Conservation (phyloP, 345 rosid species). For the Eucalyptus pauciflora region DNA sequence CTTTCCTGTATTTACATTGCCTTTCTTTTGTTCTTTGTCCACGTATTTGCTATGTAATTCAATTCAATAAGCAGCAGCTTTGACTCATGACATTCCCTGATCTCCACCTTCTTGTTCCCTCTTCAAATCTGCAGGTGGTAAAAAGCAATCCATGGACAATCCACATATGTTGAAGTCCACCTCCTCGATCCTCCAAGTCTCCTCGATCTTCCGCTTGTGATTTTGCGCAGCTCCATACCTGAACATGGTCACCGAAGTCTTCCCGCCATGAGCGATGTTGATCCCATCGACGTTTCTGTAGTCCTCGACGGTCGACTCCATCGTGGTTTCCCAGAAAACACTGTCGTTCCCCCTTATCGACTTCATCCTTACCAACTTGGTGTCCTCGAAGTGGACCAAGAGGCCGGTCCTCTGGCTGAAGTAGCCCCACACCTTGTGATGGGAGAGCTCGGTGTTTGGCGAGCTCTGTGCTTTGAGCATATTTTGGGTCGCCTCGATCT, state of each 20-base stretch:
- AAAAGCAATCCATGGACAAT: slow-evolving; percentile 56
- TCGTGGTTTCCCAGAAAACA: slow-evolving; percentile 80
- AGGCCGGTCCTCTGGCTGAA: slow-evolving; percentile 90
- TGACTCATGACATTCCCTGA: neutral
- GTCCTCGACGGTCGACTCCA: slow-evolving; percentile 56
- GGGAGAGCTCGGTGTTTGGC: slow-evolving; percentile 54
- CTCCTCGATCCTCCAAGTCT: slow-evolving; percentile 87
- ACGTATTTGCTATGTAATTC: neutral
- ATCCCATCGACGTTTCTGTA: slow-evolving; percentile 52
- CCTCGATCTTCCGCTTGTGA: slow-evolving; percentile 75
- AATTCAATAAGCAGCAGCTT: neutral
- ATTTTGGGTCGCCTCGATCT: slow-evolving; percentile 40
- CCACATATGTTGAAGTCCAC: slow-evolving; percentile 83
- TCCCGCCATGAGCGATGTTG: slow-evolving; percentile 73
- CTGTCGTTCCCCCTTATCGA: slow-evolving; percentile 17
- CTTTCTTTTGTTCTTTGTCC: neutral
- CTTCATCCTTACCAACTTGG: slow-evolving; percentile 63
- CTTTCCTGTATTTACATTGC: neutral
- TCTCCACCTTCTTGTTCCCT: slow-evolving; percentile 30
- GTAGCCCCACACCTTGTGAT: slow-evolving; percentile 87
- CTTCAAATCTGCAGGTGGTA: slow-evolving; percentile 81
- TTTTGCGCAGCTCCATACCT: slow-evolving; percentile 54
- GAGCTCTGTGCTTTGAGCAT: slow-evolving; percentile 58
- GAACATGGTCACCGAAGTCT: slow-evolving; percentile 41
- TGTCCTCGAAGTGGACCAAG: slow-evolving; percentile 57